Evolutionary conservation across 2,329 filamentous ascomycete species (phyloP), one percentile per base, ranked within the genome.

Genomic region (Alternaria panax): DNA sequence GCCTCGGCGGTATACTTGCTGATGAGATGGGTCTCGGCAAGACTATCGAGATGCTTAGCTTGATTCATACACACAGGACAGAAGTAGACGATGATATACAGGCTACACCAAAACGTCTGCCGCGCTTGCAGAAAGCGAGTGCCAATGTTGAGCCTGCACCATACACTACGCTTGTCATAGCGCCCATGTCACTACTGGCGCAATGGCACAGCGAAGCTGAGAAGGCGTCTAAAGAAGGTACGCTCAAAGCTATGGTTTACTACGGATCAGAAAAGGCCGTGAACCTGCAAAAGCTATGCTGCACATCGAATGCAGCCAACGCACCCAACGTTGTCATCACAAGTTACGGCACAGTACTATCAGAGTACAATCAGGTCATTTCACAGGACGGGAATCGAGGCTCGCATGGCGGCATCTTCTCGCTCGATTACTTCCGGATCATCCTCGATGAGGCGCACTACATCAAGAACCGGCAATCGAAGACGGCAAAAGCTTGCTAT

Each of bases 11-110:
- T 6, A 92, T 99, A 57, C 82, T 99, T 41, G 95, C 95, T 8
- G 95, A 99, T 71, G 91, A 98, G 79, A 99, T 99, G 95, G 95
- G 95, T 46, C 83, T 99, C 2, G 95, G 95, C 32, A 99, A 99
- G 81, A 99, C 95, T 0, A 98, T 99, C 53, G 94, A 99, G 74
- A 98, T 99, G 93, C 87, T 99, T 62, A 95, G 92, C 78, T 82
- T 99, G 50, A 86, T 99, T 5, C 95, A 99, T 75, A 87, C 92
- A 0, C 92, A 98, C 75, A 88, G 86, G 62, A 89, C 88, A 4
- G 83, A 89, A 22, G 73, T 82, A 16, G 68, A 70, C 18, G 64
- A 73, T 12, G 66, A 76, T 8, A 51, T 65, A 22, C 59, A 67
- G 7, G 64, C 73, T 5, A 85, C 83, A 4, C 82, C 90, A 22